Evolutionary conservation across 2,329 filamentous ascomycete genomes (phyloP), one percentile per base, ranked within the genome.

Genomic region (Ramichloridium luteum): DNA sequence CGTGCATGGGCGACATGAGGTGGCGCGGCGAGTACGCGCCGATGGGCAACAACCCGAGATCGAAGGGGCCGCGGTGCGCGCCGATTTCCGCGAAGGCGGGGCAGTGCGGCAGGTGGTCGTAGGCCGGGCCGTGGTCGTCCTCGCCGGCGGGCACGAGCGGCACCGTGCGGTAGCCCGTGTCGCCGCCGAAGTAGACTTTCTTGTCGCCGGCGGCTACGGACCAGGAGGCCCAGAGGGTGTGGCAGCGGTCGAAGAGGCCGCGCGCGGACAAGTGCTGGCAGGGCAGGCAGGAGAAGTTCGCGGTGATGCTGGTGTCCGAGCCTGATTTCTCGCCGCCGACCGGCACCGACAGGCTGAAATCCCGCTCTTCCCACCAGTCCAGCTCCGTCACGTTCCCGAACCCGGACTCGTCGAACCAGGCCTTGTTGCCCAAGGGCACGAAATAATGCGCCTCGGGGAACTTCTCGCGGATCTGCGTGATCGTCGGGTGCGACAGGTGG

Each of bases 291-390:
- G 74, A 76, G 28, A 96, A 70, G 4, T 66, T 72, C 2, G 82
- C 84, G 4, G 63, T 67, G 40, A 93, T 83, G 26, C 67, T 62
- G 26, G 56, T 27, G 9, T 35, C 32, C 13, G 27, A 32, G 9
- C 17, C 23, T n/a, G n/a, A n/a, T n/a, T n/a, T n/a, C 3, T 28
- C 15, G 6, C 27, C 34, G 9, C 17, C 30, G 6, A 17, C 16
- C 5, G 16, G 8, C 4, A 58, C 52, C 10, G 69, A 64, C 15
- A 93, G 58, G 0, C 62, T 73, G n/a, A 93, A 56, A 28, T 88
- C 76, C 4, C 74, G 69, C 41, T 82, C 77, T 45, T 93, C 77
- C 88, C 88, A 94, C 88, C 88, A 94, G 58, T 96, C 88, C 48
- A 94, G 57, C 60, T 94, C 86, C 0, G 83, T 92, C 26, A 88